phyloP scores from a whole-genome alignment of 441 rosid species.

The Arabidopsis lyrata region DNA sequence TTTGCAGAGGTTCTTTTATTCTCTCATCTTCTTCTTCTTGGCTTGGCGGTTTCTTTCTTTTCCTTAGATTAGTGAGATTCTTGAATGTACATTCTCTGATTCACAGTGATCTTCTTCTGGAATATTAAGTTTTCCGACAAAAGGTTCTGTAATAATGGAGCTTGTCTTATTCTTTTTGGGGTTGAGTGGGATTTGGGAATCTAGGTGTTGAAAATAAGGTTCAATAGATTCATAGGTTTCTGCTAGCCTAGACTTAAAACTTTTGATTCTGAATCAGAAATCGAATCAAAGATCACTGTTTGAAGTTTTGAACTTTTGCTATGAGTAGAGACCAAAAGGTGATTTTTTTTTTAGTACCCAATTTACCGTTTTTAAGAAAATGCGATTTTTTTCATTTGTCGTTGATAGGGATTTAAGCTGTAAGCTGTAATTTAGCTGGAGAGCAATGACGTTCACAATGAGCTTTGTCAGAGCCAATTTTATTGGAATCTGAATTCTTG shows the following conservation, averaged over 20 bases:
- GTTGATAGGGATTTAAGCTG: slow-evolving; percentile 46
- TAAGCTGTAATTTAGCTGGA: slow-evolving; percentile 58
- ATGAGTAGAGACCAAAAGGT: slow-evolving; percentile 13
- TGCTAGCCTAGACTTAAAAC: slow-evolving; percentile 20
- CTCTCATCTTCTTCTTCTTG: slow-evolving; percentile 24
- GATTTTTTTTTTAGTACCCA: neutral
- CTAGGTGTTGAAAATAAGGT: slow-evolving; percentile 39
- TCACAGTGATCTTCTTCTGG: slow-evolving; percentile 1
- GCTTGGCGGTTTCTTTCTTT: slow-evolving; percentile 33
- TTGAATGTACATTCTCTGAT: slow-evolving; percentile 21
- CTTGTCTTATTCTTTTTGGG: neutral
- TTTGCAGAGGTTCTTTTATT: slow-evolving; percentile 48
- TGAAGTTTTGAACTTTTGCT: slow-evolving; percentile 22
- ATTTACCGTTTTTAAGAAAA: neutral
- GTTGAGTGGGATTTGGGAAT: slow-evolving; percentile 39
- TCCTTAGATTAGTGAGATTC: slow-evolving; percentile 18
- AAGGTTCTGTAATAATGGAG: slow-evolving; percentile 24
- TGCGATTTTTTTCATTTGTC: neutral
- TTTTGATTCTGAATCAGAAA: slow-evolving; percentile 15
- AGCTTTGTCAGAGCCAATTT: slow-evolving; percentile 37
- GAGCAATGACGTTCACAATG: slow-evolving; percentile 39
- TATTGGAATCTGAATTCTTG: slow-evolving; percentile 39
- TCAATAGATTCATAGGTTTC: slow-evolving; percentile 18
- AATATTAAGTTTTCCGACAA: slow-evolving; percentile 2
- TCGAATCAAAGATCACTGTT: slow-evolving; percentile 4